A percentile compares a stretch with the other conserved stretches of the same genome.
Conservation (phyloP, 2,329 filamentous ascomycete species). For the Capronia coronata region DNA sequence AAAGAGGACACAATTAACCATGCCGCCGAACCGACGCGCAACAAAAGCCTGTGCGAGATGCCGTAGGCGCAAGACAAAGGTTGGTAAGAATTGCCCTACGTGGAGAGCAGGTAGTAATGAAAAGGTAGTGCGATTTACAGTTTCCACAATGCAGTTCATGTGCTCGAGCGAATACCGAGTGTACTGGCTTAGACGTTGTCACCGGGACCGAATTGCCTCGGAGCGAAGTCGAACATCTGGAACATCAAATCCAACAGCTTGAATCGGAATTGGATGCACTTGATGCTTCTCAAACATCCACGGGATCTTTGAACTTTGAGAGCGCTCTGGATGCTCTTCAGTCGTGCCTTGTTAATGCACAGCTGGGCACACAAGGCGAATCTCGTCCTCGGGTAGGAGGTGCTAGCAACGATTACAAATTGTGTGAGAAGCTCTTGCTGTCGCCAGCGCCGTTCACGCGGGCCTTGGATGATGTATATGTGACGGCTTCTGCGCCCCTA, state of each 20-base stretch:
- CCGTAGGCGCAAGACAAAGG: constrained; percentile 9
- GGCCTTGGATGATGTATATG: background rate
- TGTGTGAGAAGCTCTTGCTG: background rate
- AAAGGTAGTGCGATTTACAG: background rate
- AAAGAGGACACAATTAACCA: background rate
- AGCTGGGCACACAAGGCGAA: background rate
- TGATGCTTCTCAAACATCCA: background rate
- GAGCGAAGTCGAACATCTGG: background rate
- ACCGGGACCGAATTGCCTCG: background rate
- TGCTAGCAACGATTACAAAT: background rate
- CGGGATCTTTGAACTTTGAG: background rate
- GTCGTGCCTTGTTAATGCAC: background rate
- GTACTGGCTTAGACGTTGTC: background rate
- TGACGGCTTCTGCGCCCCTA: background rate
- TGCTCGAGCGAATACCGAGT: background rate
- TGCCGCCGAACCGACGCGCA: background rate
- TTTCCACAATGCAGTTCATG: background rate
- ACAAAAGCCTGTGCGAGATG: constrained; percentile 1
- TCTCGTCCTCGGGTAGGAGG: background rate
- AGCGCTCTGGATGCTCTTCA: background rate
- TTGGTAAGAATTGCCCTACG: background rate
- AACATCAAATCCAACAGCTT: background rate
- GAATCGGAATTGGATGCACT: background rate
- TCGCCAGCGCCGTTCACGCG: background rate
- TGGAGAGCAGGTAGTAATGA: background rate